Evolutionary conservation across 2,329 filamentous ascomycete genomes (phyloP).

Genomic region (Chaetothyriales sp.): DNA sequence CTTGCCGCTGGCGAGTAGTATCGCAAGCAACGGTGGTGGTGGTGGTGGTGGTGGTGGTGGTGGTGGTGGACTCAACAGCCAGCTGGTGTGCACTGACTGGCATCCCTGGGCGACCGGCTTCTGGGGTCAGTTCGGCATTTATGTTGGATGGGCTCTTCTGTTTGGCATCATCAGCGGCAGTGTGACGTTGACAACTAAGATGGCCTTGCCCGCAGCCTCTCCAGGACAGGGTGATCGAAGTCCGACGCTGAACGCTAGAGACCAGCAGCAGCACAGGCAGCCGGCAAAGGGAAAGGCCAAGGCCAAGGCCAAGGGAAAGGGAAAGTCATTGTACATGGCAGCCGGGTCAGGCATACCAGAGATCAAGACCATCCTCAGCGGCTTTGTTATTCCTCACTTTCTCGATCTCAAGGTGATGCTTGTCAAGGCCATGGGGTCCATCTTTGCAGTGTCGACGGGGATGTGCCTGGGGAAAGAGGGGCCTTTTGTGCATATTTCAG

Average conservation of each 20-base stretch:
- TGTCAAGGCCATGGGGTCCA: slow-evolving; percentile 43
- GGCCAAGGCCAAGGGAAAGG: slow-evolving; percentile 25
- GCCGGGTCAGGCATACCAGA: slow-evolving; percentile 46
- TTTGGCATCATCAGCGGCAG: slow-evolving; percentile 37
- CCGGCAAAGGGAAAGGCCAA: slow-evolving; percentile 30
- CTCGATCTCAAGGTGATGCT: slow-evolving; percentile 40
- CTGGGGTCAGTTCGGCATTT: slow-evolving; percentile 31
- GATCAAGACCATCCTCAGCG: slow-evolving; percentile 46
- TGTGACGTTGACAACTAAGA: slow-evolving; percentile 36
- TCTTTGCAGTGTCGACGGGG: slow-evolving; percentile 44
- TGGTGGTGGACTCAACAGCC: too few species aligned
- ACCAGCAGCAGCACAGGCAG: slow-evolving; percentile 19
- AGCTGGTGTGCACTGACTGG: slow-evolving; percentile 29
- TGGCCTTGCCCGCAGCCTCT: slow-evolving; percentile 31
- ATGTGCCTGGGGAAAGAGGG: slow-evolving; percentile 50
- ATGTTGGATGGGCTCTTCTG: slow-evolving; percentile 33
- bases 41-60: too few species aligned
- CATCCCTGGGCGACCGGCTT: slow-evolving; percentile 30
- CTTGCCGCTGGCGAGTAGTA: slow-evolving; percentile 3
- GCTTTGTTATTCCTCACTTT: slow-evolving; percentile 45
- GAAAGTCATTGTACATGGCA: slow-evolving; percentile 44
- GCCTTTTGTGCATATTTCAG: slow-evolving; percentile 46
- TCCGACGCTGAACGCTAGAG: slow-evolving; percentile 29
- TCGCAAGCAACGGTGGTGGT: neutral
- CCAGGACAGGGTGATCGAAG: slow-evolving; percentile 25